Evolutionary conservation across 2,329 filamentous ascomycete genomes (phyloP).

Genomic region (Grosmannia penicillata): DNA sequence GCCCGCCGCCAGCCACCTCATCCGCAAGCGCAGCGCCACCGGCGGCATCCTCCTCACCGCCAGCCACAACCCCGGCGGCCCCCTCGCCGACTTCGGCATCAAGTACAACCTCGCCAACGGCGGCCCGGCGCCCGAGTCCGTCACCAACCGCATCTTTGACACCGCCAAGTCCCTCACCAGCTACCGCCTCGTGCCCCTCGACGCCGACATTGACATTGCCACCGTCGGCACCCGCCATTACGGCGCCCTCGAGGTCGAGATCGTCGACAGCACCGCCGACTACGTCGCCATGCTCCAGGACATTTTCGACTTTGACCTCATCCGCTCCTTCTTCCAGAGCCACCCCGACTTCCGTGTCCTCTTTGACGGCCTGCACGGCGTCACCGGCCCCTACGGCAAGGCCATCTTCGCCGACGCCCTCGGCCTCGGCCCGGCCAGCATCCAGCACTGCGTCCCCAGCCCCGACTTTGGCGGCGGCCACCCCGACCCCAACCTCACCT

Average conservation of each 20-base stretch:
- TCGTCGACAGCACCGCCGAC: constrained; percentile 84
- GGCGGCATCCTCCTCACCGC: constrained; percentile 94
- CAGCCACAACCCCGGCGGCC: constrained; percentile 94
- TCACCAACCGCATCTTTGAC: constrained; percentile 97
- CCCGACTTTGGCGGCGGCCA: constrained; percentile 96
- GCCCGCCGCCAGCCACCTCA: constrained; percentile 88
- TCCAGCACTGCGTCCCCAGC: constrained; percentile 82
- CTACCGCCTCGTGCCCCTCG: constrained; percentile 80
- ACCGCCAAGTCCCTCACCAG: constrained; percentile 76
- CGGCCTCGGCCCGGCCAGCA: constrained; percentile 55
- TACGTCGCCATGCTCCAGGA: constrained; percentile 94
- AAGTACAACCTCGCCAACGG: constrained; percentile 99
- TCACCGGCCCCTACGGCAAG: constrained; percentile 87
- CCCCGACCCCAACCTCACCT: constrained; percentile 94
- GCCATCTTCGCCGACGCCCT: constrained; percentile 94
- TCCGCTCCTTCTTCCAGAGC: constrained; percentile 79
- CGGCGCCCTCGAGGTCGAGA: constrained; percentile 79
- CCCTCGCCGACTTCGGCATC: constrained; percentile 93
- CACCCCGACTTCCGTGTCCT: constrained; percentile 93
- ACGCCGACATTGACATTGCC: constrained; percentile 65
- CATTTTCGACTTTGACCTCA: constrained; percentile 94
- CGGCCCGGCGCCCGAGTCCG: constrained; percentile 84
- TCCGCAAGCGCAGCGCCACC: constrained; percentile 86
- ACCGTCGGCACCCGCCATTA: constrained; percentile 75
- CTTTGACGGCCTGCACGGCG: constrained; percentile 87